Evolutionary conservation across 129 eudicot species (phyloP).

Genomic region (Ambrosia artemisiifolia): DNA sequence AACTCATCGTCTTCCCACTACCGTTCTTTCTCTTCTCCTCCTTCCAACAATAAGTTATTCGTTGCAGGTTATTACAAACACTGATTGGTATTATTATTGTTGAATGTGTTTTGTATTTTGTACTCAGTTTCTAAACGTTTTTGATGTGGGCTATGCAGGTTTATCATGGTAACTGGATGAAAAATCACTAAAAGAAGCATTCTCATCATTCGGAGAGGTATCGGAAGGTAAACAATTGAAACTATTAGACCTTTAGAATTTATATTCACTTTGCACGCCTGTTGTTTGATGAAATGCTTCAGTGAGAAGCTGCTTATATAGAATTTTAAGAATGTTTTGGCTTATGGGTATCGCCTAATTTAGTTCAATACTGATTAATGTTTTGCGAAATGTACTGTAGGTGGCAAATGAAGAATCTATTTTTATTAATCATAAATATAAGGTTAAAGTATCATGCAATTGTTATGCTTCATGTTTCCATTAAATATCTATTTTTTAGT

Average conservation of each 20-base stretch:
- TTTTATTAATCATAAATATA: too few species aligned
- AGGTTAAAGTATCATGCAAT: too few species aligned
- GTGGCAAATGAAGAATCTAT: too few species aligned
- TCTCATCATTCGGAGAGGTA: slow-evolving; percentile 61
- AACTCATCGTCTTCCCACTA: slow-evolving; percentile 26
- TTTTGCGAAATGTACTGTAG: too few species aligned
- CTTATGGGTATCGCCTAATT: neutral
- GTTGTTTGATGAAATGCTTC: slow-evolving; percentile 49
- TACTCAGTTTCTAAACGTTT: neutral
- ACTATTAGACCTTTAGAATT: neutral
- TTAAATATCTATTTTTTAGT: too few species aligned
- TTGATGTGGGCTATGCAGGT: slow-evolving; percentile 34
- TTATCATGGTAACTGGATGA: slow-evolving; percentile 82
- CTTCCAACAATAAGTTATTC: slow-evolving; percentile 50
- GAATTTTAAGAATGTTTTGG: neutral
- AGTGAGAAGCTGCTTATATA: slow-evolving; percentile 7
- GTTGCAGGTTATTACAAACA: slow-evolving; percentile 42
- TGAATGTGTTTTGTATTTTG: neutral
- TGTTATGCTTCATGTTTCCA: too few species aligned
- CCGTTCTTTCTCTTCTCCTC: slow-evolving; percentile 21
- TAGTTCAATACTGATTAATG: neutral
- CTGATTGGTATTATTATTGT: neutral
- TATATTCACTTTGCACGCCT: slow-evolving; percentile 5
- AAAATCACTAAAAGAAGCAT: slow-evolving; percentile 64
- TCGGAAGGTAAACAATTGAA: slow-evolving; percentile 49